A percentile compares a stretch with the other conserved stretches of the same genome.
Conservation (phyloP, 2,329 filamentous ascomycete genomes). For the Alternaria alternata region DNA sequence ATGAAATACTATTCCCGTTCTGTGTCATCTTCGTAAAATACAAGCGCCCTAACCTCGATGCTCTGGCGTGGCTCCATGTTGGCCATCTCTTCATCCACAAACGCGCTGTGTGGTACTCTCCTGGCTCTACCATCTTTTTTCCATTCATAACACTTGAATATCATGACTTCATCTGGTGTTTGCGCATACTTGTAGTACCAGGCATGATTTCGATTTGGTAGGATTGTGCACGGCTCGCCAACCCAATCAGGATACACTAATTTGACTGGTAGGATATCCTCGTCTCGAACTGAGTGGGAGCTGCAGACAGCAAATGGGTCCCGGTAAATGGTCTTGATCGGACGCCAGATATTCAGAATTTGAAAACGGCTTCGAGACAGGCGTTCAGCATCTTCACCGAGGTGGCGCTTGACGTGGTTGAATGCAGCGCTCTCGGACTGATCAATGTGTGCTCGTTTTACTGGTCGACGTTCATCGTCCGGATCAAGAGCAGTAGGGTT, state of each 20-base stretch:
- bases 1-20: neutral
- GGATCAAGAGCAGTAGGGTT: neutral
- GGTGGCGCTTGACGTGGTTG: conserved; percentile 20
- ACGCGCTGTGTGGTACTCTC: conserved; percentile 47
- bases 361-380: conserved; percentile 41
- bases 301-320: conserved; percentile 46
- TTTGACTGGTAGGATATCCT: conserved; percentile 5
- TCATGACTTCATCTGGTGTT: conserved; percentile 40
- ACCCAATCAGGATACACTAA: neutral
- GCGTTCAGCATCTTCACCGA: conserved; percentile 42
- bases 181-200: conserved; percentile 47
- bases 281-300: conserved; percentile 39
- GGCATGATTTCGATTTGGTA: neutral
- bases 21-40: conserved; percentile 40
- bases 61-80: conserved; percentile 41
- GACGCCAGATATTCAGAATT: conserved; percentile 51
- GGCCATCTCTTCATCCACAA: conserved; percentile 36
- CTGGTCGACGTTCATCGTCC: neutral
- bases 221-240: neutral
- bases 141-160: conserved; percentile 50
- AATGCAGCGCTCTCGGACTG: neutral
- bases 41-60: conserved; percentile 47
- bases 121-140: conserved; percentile 46
- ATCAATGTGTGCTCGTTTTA: neutral
- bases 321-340: conserved; percentile 42